Evolutionary conservation across 1,284 basidiomycete genomes (phyloP), one percentile per base, ranked within the genome.

Genomic region (Moesziomyces globuligerus): DNA sequence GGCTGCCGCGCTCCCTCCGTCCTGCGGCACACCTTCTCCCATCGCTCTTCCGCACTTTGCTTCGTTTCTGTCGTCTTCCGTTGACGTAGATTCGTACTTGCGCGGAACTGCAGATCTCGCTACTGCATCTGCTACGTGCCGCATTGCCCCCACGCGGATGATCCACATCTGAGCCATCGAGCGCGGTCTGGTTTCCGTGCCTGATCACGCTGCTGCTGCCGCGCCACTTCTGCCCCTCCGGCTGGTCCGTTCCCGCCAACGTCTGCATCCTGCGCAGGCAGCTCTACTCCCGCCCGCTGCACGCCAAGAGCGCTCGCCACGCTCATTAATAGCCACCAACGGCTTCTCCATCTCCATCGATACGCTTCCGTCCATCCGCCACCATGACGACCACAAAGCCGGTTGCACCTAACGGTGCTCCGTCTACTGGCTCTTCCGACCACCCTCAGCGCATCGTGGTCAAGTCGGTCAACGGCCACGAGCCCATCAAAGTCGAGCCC

Each of bases 391-490:
- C 51, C 1, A 20, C 48, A 21, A 66, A 50, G 41, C 48, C 49
- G 40, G 56, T 51, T 10, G 18, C 38, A 5, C 20, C 4, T 10
- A 39, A 39, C 20, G 21, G 38, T 21, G 41, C 49, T 38, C 56
- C 51, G 44, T 37, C 52, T 39, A 48, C 48, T 9, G 28, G 34
- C 18, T 34, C 52, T 5, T 47, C 44, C 46, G 52, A 56, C 37
- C 46, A 59, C 13, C 54, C 59, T 39, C 60, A 70, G 20, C 60
- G 67, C 45, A 70, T 70, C 60, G 38, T 70, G n/a, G 67, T 70
- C 48, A 70, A 64, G 23, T 65, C 67, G 15, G 67, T 70, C 52
- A 70, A 70, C 20, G 67, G 67, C 18, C 67, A 58, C 39, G 60
- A 65, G 20, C 61, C 62, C 47, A 48, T 66, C 68, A 71, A 71